phyloP scores from a whole-genome alignment of 2,329 filamentous ascomycete species.

The Aspergillus pseudoterreus region DNA sequence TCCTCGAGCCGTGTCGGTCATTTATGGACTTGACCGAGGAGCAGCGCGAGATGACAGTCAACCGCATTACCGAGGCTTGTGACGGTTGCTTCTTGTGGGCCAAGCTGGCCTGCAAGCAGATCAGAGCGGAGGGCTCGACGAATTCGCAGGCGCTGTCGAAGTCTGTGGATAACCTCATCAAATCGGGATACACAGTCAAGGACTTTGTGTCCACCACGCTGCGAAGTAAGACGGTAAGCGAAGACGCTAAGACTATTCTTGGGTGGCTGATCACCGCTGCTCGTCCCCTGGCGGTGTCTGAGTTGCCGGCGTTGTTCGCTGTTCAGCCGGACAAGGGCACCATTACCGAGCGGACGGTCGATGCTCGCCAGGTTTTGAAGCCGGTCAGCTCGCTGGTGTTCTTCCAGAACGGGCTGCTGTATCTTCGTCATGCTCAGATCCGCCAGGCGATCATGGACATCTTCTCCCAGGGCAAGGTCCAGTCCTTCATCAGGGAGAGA shows the following conservation, averaged over 20 bases:
- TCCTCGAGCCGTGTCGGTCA: conserved; percentile 20
- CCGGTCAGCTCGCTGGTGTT: conserved; percentile 32
- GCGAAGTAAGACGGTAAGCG: conserved; percentile 21
- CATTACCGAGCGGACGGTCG: conserved; percentile 22
- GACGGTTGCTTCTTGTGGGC: conserved; percentile 40
- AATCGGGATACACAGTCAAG: conserved; percentile 22
- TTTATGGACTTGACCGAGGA: conserved; percentile 26
- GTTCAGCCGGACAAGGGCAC: conserved; percentile 29
- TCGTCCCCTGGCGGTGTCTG: conserved; percentile 32
- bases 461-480: conserved; percentile 28
- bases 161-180: conserved; percentile 25
- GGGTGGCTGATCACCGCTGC: conserved; percentile 36
- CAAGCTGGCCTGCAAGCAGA: conserved; percentile 31
- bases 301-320: conserved; percentile 28
- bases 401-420: conserved; percentile 31
- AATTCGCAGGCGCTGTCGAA: conserved; percentile 23
- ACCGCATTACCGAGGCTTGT: conserved; percentile 30
- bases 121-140: conserved; percentile 23
- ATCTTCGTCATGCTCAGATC: conserved; percentile 35
- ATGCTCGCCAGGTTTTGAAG: conserved; percentile 24
- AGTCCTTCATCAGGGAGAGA: conserved; percentile 28
- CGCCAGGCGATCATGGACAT: conserved; percentile 29
- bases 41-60: conserved; percentile 31
- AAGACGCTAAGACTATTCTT: conserved; percentile 31
- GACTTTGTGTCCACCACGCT: conserved; percentile 30